Evolutionary conservation across 1,284 basidiomycete species (phyloP), one percentile per base, ranked within the genome.

Genomic region (Anthracocystis setariae): DNA sequence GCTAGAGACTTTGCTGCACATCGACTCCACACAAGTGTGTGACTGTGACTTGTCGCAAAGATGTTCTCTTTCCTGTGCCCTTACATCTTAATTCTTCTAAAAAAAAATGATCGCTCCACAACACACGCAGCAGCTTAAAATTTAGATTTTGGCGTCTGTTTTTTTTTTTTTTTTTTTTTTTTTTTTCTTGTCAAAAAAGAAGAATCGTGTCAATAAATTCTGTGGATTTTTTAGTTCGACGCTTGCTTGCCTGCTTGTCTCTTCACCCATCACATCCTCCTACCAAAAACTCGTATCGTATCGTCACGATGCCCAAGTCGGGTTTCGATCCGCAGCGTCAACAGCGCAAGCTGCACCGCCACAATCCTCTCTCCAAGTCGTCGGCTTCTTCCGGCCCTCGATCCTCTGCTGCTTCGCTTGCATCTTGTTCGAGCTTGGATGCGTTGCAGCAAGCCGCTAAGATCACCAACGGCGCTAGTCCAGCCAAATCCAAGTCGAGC

Each of bases 281-380:
- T 39, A 21, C 37, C 18, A 18, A 12, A 0, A 35, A 13, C 1
- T n/a, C 20, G 40, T 35, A 52, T 35, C 9, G 25, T 20, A 27
- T 23, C 5, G 23, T 42, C 38, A 70, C 21, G 7, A 77, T 77
- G 75, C 75, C 75, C 37, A 76, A 73, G 49, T 75, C 75, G 23
- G 62, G 75, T 21, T 75, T 75, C 46, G 72, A 77, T 61, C 68
- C 75, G 45, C 61, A 61, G 56, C 54, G 69, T 17, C 68, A 73
- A 33, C 64, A 65, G 59, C 71, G 71, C 38, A 64, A 66, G 32
- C 35, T 56, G 40, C 55, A 72, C 12, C 69, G 75, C 27, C 75
- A 77, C 65, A 73, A 77, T 47, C 75, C 75, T 8, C 52, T 77
- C 35, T 55, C 52, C 44, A 68, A 59, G 42, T 43, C 59, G 42